Base-by-base conservation (phyloP, 495 filamentous ascomycete genomes). In the Talaromyces borbonicus region DNA sequence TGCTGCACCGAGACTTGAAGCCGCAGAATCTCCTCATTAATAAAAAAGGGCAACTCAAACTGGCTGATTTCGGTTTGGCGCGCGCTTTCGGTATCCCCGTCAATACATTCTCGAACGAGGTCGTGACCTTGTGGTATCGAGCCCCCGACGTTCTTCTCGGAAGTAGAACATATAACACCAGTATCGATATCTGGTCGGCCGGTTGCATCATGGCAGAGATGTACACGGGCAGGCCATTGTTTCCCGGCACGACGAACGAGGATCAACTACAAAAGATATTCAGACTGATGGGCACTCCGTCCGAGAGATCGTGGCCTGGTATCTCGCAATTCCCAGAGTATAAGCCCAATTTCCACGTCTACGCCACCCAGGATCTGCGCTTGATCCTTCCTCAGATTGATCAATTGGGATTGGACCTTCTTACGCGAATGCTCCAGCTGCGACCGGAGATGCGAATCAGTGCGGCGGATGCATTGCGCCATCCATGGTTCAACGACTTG, bases 181-280 rank as follows among this genome's bases (percentile, higher is more conserved):
- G 85, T 66, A 96, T 96, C 67, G 90, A 96, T 56, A 96, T 96
- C 67, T 96, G 90, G 90, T 90, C 84, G 15, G 90, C 90, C 11
- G 90, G 90, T 30, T 96, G 90, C 62, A 96, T 96, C 71, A 96
- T 96, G 90, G 90, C 90, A 9, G 90, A 96, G 67, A 92, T 96
- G 84, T 95, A 87, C 63, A 93, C 88, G 0, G 90, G 90, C 9
- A 79, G 90, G 2, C 90, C 90, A 0, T 73, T 96, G 9, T 96
- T 96, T 68, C 90, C 90, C 0, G 90, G 90, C 31, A 96, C 90
- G 1, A 93, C 90, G 16, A 96, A 96, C 60, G 90, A 96, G 61
- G 90, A 96, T 63, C 90, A 96, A 61, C 79, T 95, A 43, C 72
- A 88, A 47, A 89, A 93, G 56, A 96, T 96, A 63, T 96, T 95